phyloP scores from a whole-genome alignment of 805 yeast genomes.

The Komagataella kurtzmanii region DNA sequence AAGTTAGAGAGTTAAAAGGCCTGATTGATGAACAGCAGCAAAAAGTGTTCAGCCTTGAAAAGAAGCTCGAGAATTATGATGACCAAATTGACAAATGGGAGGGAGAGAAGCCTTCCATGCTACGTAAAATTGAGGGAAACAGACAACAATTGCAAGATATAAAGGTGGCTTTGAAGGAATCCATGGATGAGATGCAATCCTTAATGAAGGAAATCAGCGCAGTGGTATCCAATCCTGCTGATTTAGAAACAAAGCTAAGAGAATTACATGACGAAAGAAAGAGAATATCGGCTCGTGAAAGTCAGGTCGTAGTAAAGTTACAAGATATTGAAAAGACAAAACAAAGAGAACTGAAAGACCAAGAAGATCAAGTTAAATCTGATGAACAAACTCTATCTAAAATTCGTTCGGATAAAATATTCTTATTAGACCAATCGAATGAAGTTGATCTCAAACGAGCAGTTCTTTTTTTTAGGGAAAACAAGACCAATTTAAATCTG shows the following conservation, averaged over 20 bases:
- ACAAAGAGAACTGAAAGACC: slow-evolving; percentile 4
- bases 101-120: slow-evolving; percentile 1
- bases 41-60: slow-evolving; percentile 22
- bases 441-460: slow-evolving; percentile 10
- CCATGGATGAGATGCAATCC: slow-evolving; percentile 1
- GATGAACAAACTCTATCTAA: not conserved
- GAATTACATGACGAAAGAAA: slow-evolving; percentile 12
- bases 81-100: slow-evolving; percentile 6
- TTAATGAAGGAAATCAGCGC: slow-evolving; percentile 2
- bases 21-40: slow-evolving; percentile 19
- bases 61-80: slow-evolving; percentile 15
- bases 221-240: slow-evolving; percentile 5
- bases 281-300: slow-evolving; percentile 11
- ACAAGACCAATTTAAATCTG: slow-evolving; percentile 17
- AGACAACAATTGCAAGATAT: not conserved
- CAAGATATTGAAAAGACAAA: not conserved
- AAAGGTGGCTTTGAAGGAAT: not conserved
- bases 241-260: slow-evolving; percentile 9
- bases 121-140: slow-evolving; percentile 4
- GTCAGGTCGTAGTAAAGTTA: slow-evolving; percentile 3
- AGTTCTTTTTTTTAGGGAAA: slow-evolving; percentile 26
- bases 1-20: slow-evolving; percentile 17
- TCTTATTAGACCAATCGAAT: not conserved
- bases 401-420: not conserved
- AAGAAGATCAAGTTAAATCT: slow-evolving; percentile 6